phyloP scores from a whole-genome alignment of 1,284 basidiomycete genomes.

The Sanghuangporus sanghuang region DNA sequence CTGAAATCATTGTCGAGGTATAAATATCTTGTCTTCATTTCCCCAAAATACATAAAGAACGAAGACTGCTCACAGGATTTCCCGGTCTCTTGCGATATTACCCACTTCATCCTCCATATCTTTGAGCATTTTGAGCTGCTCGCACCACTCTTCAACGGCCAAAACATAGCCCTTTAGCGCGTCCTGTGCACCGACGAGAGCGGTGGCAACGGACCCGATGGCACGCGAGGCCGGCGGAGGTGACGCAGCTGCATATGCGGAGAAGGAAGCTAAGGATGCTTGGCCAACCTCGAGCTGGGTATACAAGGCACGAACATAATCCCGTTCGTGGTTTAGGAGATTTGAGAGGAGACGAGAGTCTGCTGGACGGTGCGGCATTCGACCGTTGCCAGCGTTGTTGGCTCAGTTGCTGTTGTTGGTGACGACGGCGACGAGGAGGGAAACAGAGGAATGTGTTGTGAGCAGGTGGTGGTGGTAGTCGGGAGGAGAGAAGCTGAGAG shows the following conservation, averaged over 20 bases:
- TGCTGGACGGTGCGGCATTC: slow-evolving; percentile 66
- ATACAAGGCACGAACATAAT: slow-evolving; percentile 56
- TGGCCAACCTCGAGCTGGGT: slow-evolving; percentile 53
- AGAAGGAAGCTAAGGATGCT: slow-evolving; percentile 58
- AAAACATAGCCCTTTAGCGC: slow-evolving; percentile 55
- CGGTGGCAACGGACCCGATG: slow-evolving; percentile 53
- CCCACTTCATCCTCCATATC: slow-evolving; percentile 60
- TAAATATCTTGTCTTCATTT: neutral
- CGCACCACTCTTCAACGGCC: slow-evolving; percentile 61
- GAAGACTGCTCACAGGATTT: slow-evolving; percentile 59
- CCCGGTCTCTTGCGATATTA: slow-evolving; percentile 64
- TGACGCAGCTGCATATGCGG: slow-evolving; percentile 67
- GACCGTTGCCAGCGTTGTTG: neutral
- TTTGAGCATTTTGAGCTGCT: slow-evolving; percentile 49
- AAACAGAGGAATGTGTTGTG: too few species aligned
- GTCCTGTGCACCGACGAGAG: slow-evolving; percentile 58
- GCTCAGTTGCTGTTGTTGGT: neutral
- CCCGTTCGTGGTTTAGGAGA: slow-evolving; percentile 64
- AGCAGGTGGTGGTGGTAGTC: neutral
- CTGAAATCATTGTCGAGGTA: slow-evolving; percentile 30
- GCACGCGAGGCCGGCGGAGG: slow-evolving; percentile 50
- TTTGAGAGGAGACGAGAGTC: slow-evolving; percentile 67
- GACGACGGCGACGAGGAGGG: neutral
- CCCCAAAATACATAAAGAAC: neutral
- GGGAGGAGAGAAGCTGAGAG: neutral